A percentile compares a stretch with the other conserved stretches of the same genome.
phyloP scores from a whole-genome alignment of 2,329 filamentous ascomycete species.

The Periconia sp. region DNA sequence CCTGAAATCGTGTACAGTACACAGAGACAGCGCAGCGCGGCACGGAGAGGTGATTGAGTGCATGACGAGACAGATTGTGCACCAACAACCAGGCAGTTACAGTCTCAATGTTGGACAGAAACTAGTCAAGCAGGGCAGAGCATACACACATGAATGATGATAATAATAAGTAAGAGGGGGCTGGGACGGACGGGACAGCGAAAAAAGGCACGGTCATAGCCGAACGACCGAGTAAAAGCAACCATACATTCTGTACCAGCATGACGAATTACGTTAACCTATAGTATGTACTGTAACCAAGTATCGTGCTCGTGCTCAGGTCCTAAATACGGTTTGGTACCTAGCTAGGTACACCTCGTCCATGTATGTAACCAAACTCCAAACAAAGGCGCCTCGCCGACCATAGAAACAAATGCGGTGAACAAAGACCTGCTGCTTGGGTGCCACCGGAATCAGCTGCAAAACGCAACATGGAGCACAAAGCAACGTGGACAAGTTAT shows the following conservation, averaged over 20 bases:
- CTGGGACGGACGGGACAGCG: not conserved
- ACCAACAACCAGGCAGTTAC: not conserved
- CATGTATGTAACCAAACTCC: no score
- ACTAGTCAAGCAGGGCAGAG: slow-evolving; percentile 21
- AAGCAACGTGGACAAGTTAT: not conserved
- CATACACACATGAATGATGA: slow-evolving; percentile 17
- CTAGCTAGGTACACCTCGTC: no score
- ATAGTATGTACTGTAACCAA: not conserved
- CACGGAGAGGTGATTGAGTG: no score
- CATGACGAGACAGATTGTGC: no score
- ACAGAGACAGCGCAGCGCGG: no score
- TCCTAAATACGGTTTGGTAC: no score
- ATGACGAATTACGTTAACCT: not conserved
- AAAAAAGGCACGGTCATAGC: not conserved
- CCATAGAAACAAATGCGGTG: not conserved
- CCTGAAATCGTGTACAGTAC: no score
- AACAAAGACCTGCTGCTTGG: no score
- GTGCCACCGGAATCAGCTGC: no score
- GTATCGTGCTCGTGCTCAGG: slow-evolving; percentile 30
- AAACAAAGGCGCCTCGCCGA: slow-evolving; percentile 9
- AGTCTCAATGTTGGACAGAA: not conserved
- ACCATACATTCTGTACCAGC: not conserved
- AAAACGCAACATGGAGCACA: not conserved
- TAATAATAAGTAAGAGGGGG: slow-evolving; percentile 10
- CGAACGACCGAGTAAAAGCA: not conserved